phyloP scores from a whole-genome alignment of 75 land plant species.

The Chamaecyparis obtusa region DNA sequence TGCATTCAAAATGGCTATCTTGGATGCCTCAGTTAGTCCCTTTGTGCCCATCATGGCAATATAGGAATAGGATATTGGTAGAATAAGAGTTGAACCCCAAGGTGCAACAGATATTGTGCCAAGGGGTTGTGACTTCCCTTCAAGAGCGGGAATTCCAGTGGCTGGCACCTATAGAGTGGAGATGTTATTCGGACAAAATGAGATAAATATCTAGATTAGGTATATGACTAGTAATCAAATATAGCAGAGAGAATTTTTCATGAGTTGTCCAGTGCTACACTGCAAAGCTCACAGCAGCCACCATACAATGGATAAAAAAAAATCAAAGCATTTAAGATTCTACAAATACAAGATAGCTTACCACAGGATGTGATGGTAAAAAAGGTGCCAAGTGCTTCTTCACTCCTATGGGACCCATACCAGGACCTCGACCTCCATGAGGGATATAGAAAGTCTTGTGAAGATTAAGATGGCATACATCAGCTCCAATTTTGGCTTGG shows the following conservation, averaged over 20 bases:
- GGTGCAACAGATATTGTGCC: slow-evolving; percentile 48
- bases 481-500: slow-evolving; percentile 90
- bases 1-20: slow-evolving; percentile 45
- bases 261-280: background rate
- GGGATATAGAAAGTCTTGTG: slow-evolving; percentile 99
- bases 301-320: background rate
- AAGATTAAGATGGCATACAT: slow-evolving; percentile 98
- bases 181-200: background rate
- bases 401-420: slow-evolving; percentile 99
- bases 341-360: slow-evolving; percentile 24
- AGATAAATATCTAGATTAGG: background rate
- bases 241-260: background rate
- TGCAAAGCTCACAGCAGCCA: background rate
- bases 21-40: slow-evolving; percentile 40
- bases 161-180: slow-evolving; percentile 59
- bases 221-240: background rate
- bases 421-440: slow-evolving; percentile 99
- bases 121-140: slow-evolving; percentile 37
- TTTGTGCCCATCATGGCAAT: slow-evolving; percentile 48
- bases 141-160: slow-evolving; percentile 86
- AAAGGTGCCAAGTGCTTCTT: slow-evolving; percentile 98
- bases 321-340: background rate
- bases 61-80: slow-evolving; percentile 51
- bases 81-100: slow-evolving; percentile 44
- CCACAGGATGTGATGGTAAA: slow-evolving; percentile 99